Percentiles rank a stretch among this genome's conserved stretches.
Evolutionary conservation across 345 rosid species (phyloP).

Genomic region (Eucalyptus melliodora): DNA sequence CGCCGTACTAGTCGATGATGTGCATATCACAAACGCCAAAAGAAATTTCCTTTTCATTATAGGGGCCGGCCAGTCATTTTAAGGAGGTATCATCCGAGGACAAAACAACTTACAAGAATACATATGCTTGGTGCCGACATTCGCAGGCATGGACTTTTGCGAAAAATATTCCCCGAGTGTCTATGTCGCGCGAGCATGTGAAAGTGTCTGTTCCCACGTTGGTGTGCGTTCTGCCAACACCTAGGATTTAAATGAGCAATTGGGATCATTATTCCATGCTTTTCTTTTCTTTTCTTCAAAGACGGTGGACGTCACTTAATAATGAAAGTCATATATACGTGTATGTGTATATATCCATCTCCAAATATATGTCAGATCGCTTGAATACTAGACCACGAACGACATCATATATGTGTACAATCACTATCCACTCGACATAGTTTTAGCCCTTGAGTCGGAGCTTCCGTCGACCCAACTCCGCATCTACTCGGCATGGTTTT

Average conservation of each 20-base stretch:
- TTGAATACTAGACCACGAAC: background rate
- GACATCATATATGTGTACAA: background rate
- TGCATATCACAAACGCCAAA: background rate
- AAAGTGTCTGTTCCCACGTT: background rate
- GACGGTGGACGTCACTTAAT: fast-evolving
- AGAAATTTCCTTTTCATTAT: background rate
- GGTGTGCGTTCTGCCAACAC: background rate
- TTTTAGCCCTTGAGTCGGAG: background rate
- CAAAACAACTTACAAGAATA: background rate
- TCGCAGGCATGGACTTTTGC: background rate
- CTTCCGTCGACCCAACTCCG: background rate
- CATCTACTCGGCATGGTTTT: background rate
- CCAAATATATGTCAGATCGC: background rate
- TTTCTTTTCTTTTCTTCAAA: background rate
- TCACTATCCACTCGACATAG: background rate
- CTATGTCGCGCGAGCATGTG: background rate
- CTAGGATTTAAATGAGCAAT: background rate
- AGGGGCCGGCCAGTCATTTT: background rate
- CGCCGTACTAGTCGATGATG: background rate
- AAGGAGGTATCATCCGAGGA: background rate
- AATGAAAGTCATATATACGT: background rate
- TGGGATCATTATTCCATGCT: background rate
- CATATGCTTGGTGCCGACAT: background rate
- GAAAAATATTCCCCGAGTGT: background rate
- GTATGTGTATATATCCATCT: background rate